These are phyloP conservation scores for Physcomitrellopsis africana DNA, from an alignment of 225 moss, liverwort and hornwort species.

Conservation along the genomic window DNA sequence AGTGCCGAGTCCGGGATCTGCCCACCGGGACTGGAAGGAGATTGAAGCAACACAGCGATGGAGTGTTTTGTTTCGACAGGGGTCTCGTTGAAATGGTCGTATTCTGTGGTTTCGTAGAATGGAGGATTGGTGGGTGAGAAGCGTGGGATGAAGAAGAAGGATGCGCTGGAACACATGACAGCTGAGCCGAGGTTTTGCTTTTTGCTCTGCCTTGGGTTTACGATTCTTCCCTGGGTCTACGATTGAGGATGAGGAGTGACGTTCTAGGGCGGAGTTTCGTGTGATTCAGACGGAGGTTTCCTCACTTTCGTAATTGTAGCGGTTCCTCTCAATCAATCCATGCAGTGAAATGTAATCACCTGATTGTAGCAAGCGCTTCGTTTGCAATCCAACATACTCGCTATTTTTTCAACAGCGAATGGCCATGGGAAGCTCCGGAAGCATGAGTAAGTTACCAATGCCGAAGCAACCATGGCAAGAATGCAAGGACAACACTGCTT, in stretches of 20 bases:
- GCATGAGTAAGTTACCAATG: constrained; percentile 41
- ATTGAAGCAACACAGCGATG: neutral
- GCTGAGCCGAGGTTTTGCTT: constrained; percentile 9
- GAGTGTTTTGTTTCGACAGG: no score
- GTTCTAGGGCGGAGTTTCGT: neutral
- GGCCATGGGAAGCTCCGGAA: constrained; percentile 44
- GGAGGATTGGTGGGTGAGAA: neutral
- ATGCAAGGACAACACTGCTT: constrained; percentile 39
- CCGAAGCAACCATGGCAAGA: constrained; percentile 51
- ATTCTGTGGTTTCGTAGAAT: neutral
- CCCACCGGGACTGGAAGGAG: neutral
- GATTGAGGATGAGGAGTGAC: constrained; percentile 1
- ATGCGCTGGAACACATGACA: constrained; percentile 13
- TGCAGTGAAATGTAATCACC: neutral
- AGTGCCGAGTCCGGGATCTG: neutral
- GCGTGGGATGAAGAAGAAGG: neutral
- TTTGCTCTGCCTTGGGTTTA: constrained; percentile 13
- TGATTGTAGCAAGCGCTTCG: neutral
- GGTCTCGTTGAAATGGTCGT: no score
- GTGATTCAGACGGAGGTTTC: neutral
- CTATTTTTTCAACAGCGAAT: neutral
- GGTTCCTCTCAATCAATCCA: neutral
- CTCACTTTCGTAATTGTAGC: neutral
- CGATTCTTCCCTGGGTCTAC: neutral
- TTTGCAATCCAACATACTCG: neutral